Percentiles rank a stretch among this genome's conserved stretches.
Evolutionary conservation across 2,329 filamentous ascomycete genomes (phyloP).

Genomic region (Stagonosporopsis chrysanthemi): DNA sequence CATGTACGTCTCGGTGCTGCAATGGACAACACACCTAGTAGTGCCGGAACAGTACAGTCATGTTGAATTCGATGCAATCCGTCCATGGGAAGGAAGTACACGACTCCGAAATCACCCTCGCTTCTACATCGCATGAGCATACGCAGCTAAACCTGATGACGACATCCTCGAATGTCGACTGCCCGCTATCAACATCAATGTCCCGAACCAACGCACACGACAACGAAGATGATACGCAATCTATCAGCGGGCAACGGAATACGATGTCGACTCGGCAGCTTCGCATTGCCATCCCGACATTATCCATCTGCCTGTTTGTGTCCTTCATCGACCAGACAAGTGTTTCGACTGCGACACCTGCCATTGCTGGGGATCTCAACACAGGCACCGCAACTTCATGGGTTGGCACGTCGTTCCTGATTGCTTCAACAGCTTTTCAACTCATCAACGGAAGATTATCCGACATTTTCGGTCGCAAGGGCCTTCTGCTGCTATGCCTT

Average conservation of each 20-base stretch:
- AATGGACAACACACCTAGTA: neutral
- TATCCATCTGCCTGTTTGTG: conserved; percentile 63
- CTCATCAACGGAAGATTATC: conserved; percentile 60
- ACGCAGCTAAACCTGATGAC: neutral
- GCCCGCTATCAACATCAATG: neutral
- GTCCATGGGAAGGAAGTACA: neutral
- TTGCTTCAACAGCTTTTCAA: conserved; percentile 53
- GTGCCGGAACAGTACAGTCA: neutral
- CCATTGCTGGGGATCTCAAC: conserved; percentile 43
- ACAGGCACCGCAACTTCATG: conserved; percentile 33
- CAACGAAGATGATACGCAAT: conserved; percentile 21
- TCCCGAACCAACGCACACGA: neutral
- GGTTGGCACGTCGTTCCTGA: conserved; percentile 37
- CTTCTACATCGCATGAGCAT: neutral
- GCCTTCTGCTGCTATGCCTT: conserved; percentile 46
- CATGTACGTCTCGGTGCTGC: neutral
- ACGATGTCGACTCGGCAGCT: conserved; percentile 61
- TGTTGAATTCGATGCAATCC: neutral
- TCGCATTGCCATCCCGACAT: conserved; percentile 60
- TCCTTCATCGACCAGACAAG: conserved; percentile 66
- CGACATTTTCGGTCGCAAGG: conserved; percentile 61
- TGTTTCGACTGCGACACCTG: conserved; percentile 44
- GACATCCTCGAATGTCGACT: neutral
- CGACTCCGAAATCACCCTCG: neutral
- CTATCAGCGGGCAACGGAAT: conserved; percentile 58